Conservation (phyloP, 2,329 filamentous ascomycete genomes). For the Fusarium cicatricum region DNA sequence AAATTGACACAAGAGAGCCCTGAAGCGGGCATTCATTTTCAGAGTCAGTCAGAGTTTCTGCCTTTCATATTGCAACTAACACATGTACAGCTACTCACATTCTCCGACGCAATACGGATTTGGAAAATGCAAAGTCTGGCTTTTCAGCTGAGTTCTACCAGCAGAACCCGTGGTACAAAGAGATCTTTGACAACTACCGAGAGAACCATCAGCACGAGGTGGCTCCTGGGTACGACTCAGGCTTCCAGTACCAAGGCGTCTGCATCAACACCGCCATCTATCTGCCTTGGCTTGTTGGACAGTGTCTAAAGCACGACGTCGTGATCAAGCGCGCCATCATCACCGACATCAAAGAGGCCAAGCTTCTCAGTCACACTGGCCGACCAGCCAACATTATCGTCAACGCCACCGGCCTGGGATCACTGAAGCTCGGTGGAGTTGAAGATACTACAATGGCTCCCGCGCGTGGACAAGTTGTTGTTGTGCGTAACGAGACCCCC, state of each 20-base stretch:
- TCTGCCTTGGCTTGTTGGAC: slow-evolving; percentile 82
- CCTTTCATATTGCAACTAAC: slow-evolving; percentile 6
- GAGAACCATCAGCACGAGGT: slow-evolving; percentile 67
- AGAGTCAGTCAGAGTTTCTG: slow-evolving; percentile 56
- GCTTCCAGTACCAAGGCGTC: slow-evolving; percentile 80
- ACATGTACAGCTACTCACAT: slow-evolving; percentile 54
- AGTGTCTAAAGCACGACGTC: slow-evolving; percentile 79
- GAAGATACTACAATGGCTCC: slow-evolving; percentile 77
- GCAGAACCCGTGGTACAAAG: slow-evolving; percentile 76
- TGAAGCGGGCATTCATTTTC: slow-evolving; percentile 83
- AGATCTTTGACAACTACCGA: slow-evolving; percentile 75
- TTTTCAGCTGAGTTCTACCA: slow-evolving; percentile 70
- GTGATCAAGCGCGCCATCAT: slow-evolving; percentile 70
- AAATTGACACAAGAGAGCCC: slow-evolving; percentile 70
- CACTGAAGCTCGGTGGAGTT: slow-evolving; percentile 81
- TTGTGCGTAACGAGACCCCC: slow-evolving; percentile 78
- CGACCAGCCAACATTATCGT: slow-evolving; percentile 73
- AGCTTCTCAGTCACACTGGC: slow-evolving; percentile 59
- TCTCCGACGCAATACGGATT: slow-evolving; percentile 69
- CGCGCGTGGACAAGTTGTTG: slow-evolving; percentile 81
- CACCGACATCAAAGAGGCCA: slow-evolving; percentile 76
- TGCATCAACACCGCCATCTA: slow-evolving; percentile 94
- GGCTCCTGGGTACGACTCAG: slow-evolving; percentile 72
- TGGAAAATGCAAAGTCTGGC: slow-evolving; percentile 40
- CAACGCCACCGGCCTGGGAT: slow-evolving; percentile 85